Evolutionary conservation across 257 asterid species (phyloP).

Genomic region (Scutellaria baicalensis): DNA sequence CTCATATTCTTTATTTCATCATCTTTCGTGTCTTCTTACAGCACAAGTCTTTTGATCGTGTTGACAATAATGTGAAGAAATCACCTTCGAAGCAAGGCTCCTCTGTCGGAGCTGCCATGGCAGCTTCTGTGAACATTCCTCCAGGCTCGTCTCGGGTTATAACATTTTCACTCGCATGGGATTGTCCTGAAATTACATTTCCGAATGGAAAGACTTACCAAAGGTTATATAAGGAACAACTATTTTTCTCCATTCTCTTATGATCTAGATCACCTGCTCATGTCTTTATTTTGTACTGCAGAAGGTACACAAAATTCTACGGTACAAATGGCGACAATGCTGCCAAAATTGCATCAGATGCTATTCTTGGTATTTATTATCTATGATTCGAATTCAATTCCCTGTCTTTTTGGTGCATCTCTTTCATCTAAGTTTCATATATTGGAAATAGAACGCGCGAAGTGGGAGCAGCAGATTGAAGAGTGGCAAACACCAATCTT

Average conservation of each 20-base stretch:
- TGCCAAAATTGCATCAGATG: slow-evolving; percentile 62
- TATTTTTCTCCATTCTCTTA: background rate
- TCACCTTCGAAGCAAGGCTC: slow-evolving; percentile 66
- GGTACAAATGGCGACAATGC: slow-evolving; percentile 61
- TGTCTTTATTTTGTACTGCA: slow-evolving; percentile 10
- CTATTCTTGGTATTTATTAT: slow-evolving; percentile 49
- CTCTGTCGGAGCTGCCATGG: slow-evolving; percentile 70
- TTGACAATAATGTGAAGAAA: slow-evolving; percentile 33
- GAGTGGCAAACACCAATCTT: slow-evolving; percentile 78
- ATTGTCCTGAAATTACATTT: slow-evolving; percentile 72
- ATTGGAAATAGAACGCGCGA: slow-evolving; percentile 20
- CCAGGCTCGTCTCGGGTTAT: slow-evolving; percentile 38
- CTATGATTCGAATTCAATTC: background rate
- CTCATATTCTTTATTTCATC: background rate
- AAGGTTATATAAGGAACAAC: slow-evolving; percentile 30
- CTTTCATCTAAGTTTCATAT: background rate
- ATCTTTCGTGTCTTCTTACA: slow-evolving; percentile 10
- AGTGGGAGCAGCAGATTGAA: slow-evolving; percentile 65
- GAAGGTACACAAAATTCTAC: slow-evolving; percentile 73
- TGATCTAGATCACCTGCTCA: background rate
- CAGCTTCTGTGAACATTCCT: slow-evolving; percentile 66
- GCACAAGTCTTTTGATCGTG: slow-evolving; percentile 57
- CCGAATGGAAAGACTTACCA: slow-evolving; percentile 70
- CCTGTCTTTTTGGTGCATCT: too few relatives aligned
- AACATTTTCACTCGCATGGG: slow-evolving; percentile 80